These are phyloP conservation scores for Stereocaulon alpinum DNA, from an alignment of 495 filamentous ascomycete genomes.

Conservation along the genomic window DNA sequence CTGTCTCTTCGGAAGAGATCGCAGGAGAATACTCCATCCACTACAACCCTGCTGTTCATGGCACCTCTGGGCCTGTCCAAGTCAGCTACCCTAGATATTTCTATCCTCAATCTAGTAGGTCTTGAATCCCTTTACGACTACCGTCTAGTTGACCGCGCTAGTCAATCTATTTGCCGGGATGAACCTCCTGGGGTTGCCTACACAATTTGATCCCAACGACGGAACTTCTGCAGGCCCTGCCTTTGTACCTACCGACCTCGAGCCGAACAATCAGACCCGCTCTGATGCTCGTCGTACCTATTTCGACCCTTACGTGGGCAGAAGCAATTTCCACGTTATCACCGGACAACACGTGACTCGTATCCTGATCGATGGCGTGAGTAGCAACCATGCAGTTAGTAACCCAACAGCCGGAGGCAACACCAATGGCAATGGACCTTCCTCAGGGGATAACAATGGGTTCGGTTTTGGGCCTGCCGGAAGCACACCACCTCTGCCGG, in stretches of 20 bases:
- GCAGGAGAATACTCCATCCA: slow-evolving; percentile 23
- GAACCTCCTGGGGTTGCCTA: slow-evolving; percentile 39
- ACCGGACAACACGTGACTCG: slow-evolving; percentile 37
- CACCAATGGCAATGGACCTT: slow-evolving; percentile 19
- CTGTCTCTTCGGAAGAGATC: slow-evolving; percentile 22
- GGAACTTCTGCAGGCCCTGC: slow-evolving; percentile 39
- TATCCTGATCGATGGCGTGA: slow-evolving; percentile 28
- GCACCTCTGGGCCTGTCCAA: slow-evolving; percentile 35
- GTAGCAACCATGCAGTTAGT: slow-evolving; percentile 13
- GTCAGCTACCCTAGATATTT: slow-evolving; percentile 38
- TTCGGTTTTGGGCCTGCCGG: slow-evolving; percentile 24
- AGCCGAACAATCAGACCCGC: slow-evolving; percentile 30
- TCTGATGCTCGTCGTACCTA: slow-evolving; percentile 33
- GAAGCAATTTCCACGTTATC: slow-evolving; percentile 35
- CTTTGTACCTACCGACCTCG: slow-evolving; percentile 36
- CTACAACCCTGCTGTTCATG: slow-evolving; percentile 39
- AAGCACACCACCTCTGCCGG: slow-evolving; percentile 19
- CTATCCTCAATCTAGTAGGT: slow-evolving; percentile 26
- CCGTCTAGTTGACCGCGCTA: slow-evolving; percentile 21
- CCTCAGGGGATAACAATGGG: slow-evolving; percentile 17
- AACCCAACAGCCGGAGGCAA: slow-evolving; percentile 20
- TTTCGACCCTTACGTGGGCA: slow-evolving; percentile 32
- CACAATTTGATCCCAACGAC: slow-evolving; percentile 35
- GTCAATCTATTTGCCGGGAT: slow-evolving; percentile 42
- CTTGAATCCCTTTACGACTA: neutral